Evolutionary conservation across 176 grass and related monocot genomes (phyloP).

Genomic region (Avena atlantica): DNA sequence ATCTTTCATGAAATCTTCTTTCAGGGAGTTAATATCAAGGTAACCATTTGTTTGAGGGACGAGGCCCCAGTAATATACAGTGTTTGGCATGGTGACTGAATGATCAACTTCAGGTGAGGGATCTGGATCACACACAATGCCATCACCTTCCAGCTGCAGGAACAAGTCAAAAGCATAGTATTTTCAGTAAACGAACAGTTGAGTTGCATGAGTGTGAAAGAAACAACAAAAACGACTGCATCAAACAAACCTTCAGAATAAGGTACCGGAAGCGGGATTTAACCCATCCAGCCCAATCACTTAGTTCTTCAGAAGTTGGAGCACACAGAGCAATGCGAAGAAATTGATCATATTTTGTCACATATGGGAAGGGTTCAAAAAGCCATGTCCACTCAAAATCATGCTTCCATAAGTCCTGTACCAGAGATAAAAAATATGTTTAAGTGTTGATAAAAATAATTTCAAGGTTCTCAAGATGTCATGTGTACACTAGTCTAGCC

Average conservation of each 20-base stretch:
- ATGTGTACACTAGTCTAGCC: neutral
- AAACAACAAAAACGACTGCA: constrained; percentile 17
- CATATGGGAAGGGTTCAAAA: constrained; percentile 69
- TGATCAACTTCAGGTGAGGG: constrained; percentile 62
- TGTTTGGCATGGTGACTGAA: constrained; percentile 45
- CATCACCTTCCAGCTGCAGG: constrained; percentile 55
- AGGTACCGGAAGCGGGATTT: constrained; percentile 70
- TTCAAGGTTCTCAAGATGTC: neutral
- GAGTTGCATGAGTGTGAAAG: neutral
- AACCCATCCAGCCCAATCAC: constrained; percentile 78
- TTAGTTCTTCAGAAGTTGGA: constrained; percentile 47
- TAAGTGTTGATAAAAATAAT: constrained; percentile 15
- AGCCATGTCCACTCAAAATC: constrained; percentile 54
- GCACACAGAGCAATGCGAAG: constrained; percentile 60
- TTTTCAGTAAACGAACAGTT: constrained; percentile 12
- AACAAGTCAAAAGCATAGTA: neutral
- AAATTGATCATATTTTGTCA: constrained; percentile 46
- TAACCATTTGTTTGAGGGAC: neutral
- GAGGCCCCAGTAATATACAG: constrained; percentile 68
- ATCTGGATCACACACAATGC: constrained; percentile 60
- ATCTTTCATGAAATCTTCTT: constrained; percentile 64
- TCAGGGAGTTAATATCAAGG: constrained; percentile 37
- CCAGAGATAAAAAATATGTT: constrained; percentile 19
- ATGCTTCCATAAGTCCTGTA: constrained; percentile 51
- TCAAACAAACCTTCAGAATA: constrained; percentile 58